These are phyloP conservation scores for Petunia hybrid DNA, from an alignment of 305 asterid genomes.

Conservation along the genomic window DNA sequence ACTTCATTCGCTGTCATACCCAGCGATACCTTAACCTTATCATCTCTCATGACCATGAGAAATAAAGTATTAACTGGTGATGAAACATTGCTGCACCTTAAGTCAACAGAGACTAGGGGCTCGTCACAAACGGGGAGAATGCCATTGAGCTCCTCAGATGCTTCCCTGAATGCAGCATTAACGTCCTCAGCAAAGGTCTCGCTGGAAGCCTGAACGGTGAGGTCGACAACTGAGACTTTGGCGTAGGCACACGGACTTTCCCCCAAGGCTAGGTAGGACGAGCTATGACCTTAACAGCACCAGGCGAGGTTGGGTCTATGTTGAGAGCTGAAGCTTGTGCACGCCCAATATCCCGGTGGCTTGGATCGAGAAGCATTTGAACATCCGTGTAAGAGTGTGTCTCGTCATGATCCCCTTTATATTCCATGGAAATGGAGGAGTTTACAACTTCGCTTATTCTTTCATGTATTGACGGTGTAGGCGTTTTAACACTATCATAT, in stretches of 20 bases:
- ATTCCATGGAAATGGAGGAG: too few species aligned
- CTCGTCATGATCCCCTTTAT: constrained; percentile 91
- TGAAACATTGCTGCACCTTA: constrained; percentile 80
- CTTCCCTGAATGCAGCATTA: constrained; percentile 79
- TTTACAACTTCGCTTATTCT: too few species aligned
- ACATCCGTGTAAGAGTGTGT: constrained; percentile 95
- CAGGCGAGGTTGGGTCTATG: constrained; percentile 86
- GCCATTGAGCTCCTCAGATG: constrained; percentile 70
- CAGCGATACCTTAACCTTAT: constrained; percentile 94
- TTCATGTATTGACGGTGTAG: too few species aligned
- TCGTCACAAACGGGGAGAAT: constrained; percentile 79
- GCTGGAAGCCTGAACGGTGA: constrained; percentile 83
- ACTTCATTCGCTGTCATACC: constrained; percentile 94
- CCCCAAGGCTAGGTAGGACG: constrained; percentile 87
- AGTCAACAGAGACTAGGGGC: constrained; percentile 78
- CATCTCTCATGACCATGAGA: constrained; percentile 96
- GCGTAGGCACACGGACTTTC: constrained; percentile 90
- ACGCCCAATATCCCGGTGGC: constrained; percentile 89
- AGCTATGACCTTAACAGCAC: constrained; percentile 88
- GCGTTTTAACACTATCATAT: too few species aligned
- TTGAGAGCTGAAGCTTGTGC: constrained; percentile 90
- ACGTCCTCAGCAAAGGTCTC: constrained; percentile 90
- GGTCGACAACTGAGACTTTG: constrained; percentile 90
- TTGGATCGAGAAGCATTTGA: constrained; percentile 88
- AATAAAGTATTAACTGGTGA: constrained; percentile 75